phyloP scores from a whole-genome alignment of 495 filamentous ascomycete species.

The Aspergillus olivimuriae region DNA sequence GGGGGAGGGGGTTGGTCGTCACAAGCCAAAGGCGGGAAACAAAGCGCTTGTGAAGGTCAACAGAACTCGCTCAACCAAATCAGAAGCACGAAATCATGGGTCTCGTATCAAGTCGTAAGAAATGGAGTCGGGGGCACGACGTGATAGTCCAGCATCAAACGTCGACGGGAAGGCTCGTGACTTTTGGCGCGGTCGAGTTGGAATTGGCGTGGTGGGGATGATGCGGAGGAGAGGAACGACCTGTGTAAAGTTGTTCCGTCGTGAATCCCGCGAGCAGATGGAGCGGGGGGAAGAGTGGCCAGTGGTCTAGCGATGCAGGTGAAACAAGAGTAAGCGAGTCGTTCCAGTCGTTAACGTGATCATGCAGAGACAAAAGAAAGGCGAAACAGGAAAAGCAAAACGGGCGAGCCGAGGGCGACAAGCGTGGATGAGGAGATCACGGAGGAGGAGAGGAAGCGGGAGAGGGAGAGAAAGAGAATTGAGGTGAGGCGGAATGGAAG shows the following conservation, averaged over 20 bases:
- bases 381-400: slow-evolving; percentile 11
- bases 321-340: slow-evolving; percentile 13
- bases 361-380: slow-evolving; percentile 15
- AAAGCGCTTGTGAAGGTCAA: slow-evolving; percentile 26
- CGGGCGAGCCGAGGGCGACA: too few species aligned
- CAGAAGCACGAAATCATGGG: slow-evolving; percentile 41
- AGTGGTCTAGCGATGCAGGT: slow-evolving; percentile 4
- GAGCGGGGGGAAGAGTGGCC: neutral
- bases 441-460: neutral
- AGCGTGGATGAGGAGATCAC: slow-evolving; percentile 6
- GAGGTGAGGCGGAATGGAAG: slow-evolving; percentile 9
- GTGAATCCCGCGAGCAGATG: too few species aligned
- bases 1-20: slow-evolving; percentile 6
- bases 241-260: too few species aligned
- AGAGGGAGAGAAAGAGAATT: slow-evolving; percentile 5
- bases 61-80: slow-evolving; percentile 23
- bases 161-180: slow-evolving; percentile 7
- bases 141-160: slow-evolving; percentile 19
- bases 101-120: slow-evolving; percentile 57
- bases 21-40: slow-evolving; percentile 13
- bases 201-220: slow-evolving; percentile 7
- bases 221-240: slow-evolving; percentile 8
- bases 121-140: slow-evolving; percentile 23
- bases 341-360: slow-evolving; percentile 19
- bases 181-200: slow-evolving; percentile 2